Evolutionary conservation across 805 yeast genomes (phyloP).

Genomic region (Yarrowia sp.): DNA sequence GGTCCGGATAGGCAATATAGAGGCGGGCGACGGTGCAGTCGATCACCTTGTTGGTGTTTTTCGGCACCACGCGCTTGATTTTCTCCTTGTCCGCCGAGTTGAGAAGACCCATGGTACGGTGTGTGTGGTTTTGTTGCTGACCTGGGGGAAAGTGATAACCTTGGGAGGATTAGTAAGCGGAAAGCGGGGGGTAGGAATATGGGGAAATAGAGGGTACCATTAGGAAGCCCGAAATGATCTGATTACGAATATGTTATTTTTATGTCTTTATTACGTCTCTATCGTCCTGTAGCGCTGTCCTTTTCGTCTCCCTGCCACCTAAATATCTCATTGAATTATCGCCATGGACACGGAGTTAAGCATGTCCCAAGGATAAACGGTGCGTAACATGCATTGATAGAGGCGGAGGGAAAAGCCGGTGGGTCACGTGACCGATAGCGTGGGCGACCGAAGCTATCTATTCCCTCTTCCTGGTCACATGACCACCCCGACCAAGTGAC

Average conservation of each 20-base stretch:
- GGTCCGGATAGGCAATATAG: conserved; percentile 88
- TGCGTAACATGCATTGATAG: no score
- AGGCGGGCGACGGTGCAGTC: conserved; percentile 91
- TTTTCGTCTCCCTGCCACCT: no score
- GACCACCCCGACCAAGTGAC: background rate
- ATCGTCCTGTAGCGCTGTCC: no score
- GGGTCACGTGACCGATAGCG: background rate
- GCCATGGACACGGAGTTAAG: background rate
- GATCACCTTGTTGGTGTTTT: conserved; percentile 81
- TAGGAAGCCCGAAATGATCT: no score
- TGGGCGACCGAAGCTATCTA: no score
- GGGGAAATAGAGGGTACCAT: no score
- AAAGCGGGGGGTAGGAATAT: background rate
- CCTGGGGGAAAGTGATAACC: no score
- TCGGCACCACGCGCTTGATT: conserved; percentile 87
- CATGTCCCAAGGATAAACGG: background rate
- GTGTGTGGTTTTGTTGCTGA: conserved; percentile 21
- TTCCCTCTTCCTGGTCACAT: background rate
- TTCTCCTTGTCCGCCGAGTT: conserved; percentile 77
- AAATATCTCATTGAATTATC: conserved; percentile 15
- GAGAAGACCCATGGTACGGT: conserved; percentile 44
- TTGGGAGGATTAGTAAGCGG: background rate
- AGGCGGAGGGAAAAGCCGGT: background rate
- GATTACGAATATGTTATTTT: no score
- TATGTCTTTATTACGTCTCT: no score